These are phyloP conservation scores for Penicillium expansum DNA, from an alignment of 2,329 filamentous ascomycete species.

Conservation along the genomic window DNA sequence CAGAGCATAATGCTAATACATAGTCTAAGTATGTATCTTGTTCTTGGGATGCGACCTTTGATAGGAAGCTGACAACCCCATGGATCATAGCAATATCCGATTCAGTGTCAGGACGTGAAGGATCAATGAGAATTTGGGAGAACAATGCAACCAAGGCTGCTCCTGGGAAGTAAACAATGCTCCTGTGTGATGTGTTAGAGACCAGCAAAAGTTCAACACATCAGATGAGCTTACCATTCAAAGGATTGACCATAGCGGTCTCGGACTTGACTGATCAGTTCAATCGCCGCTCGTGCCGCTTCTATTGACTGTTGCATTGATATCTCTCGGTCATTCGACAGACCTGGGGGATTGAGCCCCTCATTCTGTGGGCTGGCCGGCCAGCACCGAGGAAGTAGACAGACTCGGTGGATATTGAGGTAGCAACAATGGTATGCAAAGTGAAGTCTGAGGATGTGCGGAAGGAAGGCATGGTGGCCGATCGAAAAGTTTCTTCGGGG, in stretches of 20 bases:
- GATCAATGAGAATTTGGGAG: not conserved
- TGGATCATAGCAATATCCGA: not conserved
- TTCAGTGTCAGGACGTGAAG: not conserved
- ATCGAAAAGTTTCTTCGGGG: conserved; percentile 1
- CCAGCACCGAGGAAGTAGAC: conserved; percentile 5
- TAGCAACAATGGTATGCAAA: conserved; percentile 19
- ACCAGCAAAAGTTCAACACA: not conserved
- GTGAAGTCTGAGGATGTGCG: conserved; percentile 17
- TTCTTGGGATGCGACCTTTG: conserved; percentile 4
- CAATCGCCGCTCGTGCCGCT: conserved; percentile 1
- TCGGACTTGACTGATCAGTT: not conserved
- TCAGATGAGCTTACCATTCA: not conserved
- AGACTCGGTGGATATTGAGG: conserved; percentile 17
- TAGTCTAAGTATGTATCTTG: conserved; percentile 6
- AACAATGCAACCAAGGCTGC: conserved; percentile 1
- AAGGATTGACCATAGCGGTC: not conserved
- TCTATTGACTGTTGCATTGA: not conserved
- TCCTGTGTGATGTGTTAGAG: not conserved
- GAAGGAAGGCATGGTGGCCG: conserved; percentile 4
- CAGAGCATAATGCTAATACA: not conserved
- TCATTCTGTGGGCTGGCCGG: not conserved
- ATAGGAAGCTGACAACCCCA: not conserved
- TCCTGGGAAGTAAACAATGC: conserved; percentile 2
- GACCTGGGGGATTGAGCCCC: not conserved
- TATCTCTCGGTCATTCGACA: not conserved